Evolutionary conservation across 1,284 basidiomycete genomes (phyloP).

Genomic region (Taiwanofungus camphoratus): DNA sequence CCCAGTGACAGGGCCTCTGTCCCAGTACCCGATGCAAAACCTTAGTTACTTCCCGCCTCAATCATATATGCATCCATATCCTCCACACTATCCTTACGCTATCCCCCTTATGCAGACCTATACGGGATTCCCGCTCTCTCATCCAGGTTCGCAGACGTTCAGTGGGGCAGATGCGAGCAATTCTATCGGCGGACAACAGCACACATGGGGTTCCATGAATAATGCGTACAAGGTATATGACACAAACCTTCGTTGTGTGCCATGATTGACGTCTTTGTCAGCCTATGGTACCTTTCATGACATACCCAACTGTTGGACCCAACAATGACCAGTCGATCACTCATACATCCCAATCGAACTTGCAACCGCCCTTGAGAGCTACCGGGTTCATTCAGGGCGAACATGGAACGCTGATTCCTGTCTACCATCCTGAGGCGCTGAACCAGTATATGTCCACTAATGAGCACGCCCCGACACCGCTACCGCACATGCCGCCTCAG

Average conservation of each 20-base stretch:
- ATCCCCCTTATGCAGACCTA: slow-evolving; percentile 43
- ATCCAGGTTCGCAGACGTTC: slow-evolving; percentile 7
- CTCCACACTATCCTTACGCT: slow-evolving; percentile 45
- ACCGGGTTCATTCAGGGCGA: slow-evolving; percentile 70
- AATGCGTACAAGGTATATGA: slow-evolving; percentile 13
- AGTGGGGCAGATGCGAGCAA: background rate
- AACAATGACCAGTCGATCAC: slow-evolving; percentile 1
- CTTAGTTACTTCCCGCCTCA: slow-evolving; percentile 44
- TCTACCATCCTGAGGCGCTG: slow-evolving; percentile 66
- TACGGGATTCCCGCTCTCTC: slow-evolving; percentile 34
- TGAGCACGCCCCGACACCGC: slow-evolving; percentile 16
- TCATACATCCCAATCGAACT: background rate
- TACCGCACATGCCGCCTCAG: slow-evolving; percentile 10
- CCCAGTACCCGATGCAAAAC: slow-evolving; percentile 34
- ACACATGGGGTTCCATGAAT: background rate
- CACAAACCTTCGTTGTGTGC: background rate
- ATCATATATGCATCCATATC: slow-evolving; percentile 51
- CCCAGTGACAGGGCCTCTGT: slow-evolving; percentile 27
- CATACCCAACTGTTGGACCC: slow-evolving; percentile 3
- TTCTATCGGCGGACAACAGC: background rate
- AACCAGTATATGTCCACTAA: slow-evolving; percentile 45
- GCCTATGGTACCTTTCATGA: slow-evolving; percentile 8
- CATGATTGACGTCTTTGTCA: background rate
- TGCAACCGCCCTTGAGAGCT: slow-evolving; percentile 56
- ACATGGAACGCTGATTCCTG: slow-evolving; percentile 60